These are phyloP conservation scores for Thymus mandschuricus DNA, from an alignment of 257 asterid species.

Conservation along the genomic window DNA sequence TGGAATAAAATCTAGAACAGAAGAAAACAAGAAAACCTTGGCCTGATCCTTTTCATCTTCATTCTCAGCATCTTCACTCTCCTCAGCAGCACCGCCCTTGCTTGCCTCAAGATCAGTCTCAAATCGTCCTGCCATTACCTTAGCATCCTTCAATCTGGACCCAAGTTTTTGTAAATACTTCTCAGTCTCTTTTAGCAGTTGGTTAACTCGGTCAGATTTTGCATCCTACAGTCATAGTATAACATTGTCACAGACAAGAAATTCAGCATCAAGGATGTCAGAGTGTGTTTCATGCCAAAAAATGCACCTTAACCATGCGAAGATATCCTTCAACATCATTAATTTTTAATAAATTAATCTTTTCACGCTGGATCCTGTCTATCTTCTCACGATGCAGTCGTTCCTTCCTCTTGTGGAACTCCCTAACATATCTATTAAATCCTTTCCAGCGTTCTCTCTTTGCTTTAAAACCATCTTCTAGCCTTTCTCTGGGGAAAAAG, in stretches of 20 bases:
- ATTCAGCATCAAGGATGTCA: slow-evolving; percentile 16
- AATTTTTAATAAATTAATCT: slow-evolving; percentile 89
- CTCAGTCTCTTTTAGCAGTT: slow-evolving; percentile 95
- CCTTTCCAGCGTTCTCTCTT: slow-evolving; percentile 98
- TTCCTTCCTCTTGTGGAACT: slow-evolving; percentile 98
- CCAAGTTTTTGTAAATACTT: slow-evolving; percentile 95
- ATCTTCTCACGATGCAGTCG: slow-evolving; percentile 95
- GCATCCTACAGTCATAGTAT: slow-evolving; percentile 73
- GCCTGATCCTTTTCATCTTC: slow-evolving; percentile 98
- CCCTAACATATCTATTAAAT: slow-evolving; percentile 77
- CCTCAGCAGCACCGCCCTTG: slow-evolving; percentile 58
- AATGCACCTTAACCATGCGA: slow-evolving; percentile 96
- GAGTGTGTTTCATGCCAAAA: slow-evolving; percentile 16
- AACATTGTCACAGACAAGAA: slow-evolving; percentile 27
- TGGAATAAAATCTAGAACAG: slow-evolving; percentile 14
- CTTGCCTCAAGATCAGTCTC: slow-evolving; percentile 72
- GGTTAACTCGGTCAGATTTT: slow-evolving; percentile 91
- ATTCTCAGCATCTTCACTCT: slow-evolving; percentile 64
- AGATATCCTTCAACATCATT: slow-evolving; percentile 99
- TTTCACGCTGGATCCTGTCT: slow-evolving; percentile 98
- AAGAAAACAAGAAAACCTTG: slow-evolving; percentile 56
- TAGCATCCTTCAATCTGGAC: slow-evolving; percentile 86
- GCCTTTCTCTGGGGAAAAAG: slow-evolving; percentile 68
- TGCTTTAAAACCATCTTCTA: slow-evolving; percentile 88
- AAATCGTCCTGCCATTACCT: slow-evolving; percentile 70